phyloP scores from a whole-genome alignment of 179 eudicot genomes.

The Carnegiea gigantea region DNA sequence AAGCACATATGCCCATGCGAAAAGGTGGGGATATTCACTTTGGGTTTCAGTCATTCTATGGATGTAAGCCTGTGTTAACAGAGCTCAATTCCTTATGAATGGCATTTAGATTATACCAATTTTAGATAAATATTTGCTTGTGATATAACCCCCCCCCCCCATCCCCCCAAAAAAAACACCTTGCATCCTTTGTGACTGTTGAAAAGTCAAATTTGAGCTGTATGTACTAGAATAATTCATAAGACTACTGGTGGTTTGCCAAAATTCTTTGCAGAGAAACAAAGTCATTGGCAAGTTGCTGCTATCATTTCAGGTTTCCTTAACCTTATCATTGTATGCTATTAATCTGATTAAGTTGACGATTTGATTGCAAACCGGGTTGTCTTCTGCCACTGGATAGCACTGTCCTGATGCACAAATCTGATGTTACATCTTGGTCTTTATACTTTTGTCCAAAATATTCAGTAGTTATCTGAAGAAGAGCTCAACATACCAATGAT shows the following conservation, averaged over 20 bases:
- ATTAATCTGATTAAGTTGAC: neutral
- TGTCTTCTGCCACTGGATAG: neutral
- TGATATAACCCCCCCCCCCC: neutral
- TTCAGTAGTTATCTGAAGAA: neutral
- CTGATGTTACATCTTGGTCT: neutral
- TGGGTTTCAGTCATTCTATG: neutral
- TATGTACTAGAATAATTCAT: neutral
- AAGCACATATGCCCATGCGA: neutral
- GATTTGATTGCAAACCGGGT: neutral
- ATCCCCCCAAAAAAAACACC: neutral
- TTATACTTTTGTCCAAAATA: neutral
- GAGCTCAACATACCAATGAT: neutral
- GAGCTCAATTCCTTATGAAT: neutral
- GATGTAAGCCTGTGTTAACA: neutral
- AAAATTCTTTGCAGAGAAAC: neutral
- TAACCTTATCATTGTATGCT: neutral
- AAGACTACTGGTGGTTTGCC: neutral
- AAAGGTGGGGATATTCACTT: neutral
- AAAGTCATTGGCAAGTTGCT: neutral
- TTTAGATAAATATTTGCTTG: neutral
- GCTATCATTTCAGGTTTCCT: neutral
- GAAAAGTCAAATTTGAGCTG: neutral
- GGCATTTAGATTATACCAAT: neutral
- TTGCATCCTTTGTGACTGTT: neutral
- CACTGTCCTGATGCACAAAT: neutral